Percentiles rank a stretch among this genome's conserved stretches.
Conservation (phyloP, 108 stramenopile species). For the Nitzschia putrida region DNA sequence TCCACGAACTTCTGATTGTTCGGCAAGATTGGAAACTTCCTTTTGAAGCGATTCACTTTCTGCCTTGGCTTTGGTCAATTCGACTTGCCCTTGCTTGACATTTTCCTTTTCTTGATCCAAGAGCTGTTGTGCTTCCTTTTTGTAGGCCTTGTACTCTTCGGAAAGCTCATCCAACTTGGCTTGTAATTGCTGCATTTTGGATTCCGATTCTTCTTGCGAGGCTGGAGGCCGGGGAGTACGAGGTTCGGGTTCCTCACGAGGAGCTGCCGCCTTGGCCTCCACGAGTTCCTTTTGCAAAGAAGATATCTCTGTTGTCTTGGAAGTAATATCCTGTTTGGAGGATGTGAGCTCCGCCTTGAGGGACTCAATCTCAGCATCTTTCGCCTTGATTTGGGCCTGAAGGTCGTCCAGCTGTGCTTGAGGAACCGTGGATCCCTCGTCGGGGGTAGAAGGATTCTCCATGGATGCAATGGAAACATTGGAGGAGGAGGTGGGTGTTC, state of each 20-base stretch:
- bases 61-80: constrained; percentile 34
- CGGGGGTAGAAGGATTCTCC: not conserved
- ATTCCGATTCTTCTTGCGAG: not conserved
- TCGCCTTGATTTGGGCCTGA: constrained; percentile 10
- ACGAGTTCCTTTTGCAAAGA: constrained; percentile 27
- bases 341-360: constrained; percentile 7
- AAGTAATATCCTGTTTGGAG: constrained; percentile 11
- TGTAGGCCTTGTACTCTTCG: constrained; percentile 15
- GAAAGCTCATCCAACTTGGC: constrained; percentile 17
- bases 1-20: constrained; percentile 14
- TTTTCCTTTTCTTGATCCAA: constrained; percentile 26
- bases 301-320: constrained; percentile 13
- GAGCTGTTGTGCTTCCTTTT: constrained; percentile 18
- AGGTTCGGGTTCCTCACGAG: not conserved
- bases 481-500: constrained; percentile 14
- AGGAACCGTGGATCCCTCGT: not conserved
- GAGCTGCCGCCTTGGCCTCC: not conserved
- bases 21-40: constrained; percentile 31
- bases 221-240: constrained; percentile 7
- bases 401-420: constrained; percentile 23
- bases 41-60: constrained; percentile 32
- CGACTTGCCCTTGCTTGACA: constrained; percentile 17
- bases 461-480: not conserved
- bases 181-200: constrained; percentile 30
- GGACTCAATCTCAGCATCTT: constrained; percentile 14